Percentiles rank a stretch among this genome's conserved stretches.
These are phyloP conservation scores for Hordeum marinum DNA, from an alignment of 176 grass and related monocot species.

Conservation along the genomic window DNA sequence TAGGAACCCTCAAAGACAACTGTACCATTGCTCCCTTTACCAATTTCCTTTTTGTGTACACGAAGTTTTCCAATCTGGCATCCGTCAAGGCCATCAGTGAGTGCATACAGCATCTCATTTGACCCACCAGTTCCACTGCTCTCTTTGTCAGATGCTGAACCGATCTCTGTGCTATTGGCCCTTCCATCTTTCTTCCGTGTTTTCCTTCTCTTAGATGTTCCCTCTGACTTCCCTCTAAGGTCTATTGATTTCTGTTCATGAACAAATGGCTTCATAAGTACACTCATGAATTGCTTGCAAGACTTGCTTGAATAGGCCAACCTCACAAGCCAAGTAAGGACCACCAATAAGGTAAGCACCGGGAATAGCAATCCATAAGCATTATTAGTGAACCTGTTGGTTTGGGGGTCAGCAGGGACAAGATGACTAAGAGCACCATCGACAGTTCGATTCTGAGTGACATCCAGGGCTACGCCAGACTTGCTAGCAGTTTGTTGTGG, in stretches of 20 bases:
- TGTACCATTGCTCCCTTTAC: slow-evolving; percentile 95
- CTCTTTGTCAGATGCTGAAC: slow-evolving; percentile 34
- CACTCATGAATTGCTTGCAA: slow-evolving; percentile 26
- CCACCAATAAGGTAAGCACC: slow-evolving; percentile 20
- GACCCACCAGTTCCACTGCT: slow-evolving; percentile 36
- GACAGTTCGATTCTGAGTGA: slow-evolving; percentile 22
- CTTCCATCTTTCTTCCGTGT: slow-evolving; percentile 45
- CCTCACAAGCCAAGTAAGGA: slow-evolving; percentile 34
- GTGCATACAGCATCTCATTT: slow-evolving; percentile 11
- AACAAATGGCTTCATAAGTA: slow-evolving; percentile 33
- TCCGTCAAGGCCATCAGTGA: slow-evolving; percentile 39
- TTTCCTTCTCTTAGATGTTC: slow-evolving; percentile 74
- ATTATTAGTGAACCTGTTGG: slow-evolving; percentile 20
- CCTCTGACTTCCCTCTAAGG: slow-evolving; percentile 37
- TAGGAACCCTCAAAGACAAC: slow-evolving; percentile 89
- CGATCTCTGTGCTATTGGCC: slow-evolving; percentile 17
- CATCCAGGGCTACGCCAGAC: slow-evolving; percentile 15
- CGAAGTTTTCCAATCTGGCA: slow-evolving; percentile 74
- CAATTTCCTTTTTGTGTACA: slow-evolving; percentile 82
- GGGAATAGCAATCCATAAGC: slow-evolving; percentile 33
- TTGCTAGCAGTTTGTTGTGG: slow-evolving; percentile 11
- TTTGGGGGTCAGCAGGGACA: slow-evolving; percentile 19
- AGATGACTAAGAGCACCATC: slow-evolving; percentile 16
- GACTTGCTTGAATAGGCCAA: slow-evolving; percentile 23
- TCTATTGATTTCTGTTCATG: slow-evolving; percentile 35